phyloP scores from a whole-genome alignment of 2,329 filamentous ascomycete species.

The Colletotrichum eremochloae region DNA sequence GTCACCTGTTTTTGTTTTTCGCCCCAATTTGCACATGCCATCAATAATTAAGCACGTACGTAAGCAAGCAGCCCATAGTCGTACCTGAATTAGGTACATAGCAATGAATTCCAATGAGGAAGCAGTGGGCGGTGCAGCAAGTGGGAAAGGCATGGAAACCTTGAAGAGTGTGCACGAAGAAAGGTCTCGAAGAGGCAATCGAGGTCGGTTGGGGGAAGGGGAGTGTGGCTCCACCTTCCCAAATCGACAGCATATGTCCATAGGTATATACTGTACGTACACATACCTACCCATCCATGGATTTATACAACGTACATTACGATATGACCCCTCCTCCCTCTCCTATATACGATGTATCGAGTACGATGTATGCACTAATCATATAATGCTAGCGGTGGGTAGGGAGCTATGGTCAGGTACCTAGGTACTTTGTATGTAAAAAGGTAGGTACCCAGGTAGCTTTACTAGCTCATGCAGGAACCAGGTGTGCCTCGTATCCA shows the following conservation, averaged over 20 bases:
- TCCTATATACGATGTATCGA: too few relatives aligned
- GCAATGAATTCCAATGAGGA: neutral
- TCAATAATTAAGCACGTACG: neutral
- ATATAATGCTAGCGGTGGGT: too few relatives aligned
- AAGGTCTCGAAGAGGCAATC: constrained; percentile 27
- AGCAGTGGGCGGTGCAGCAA: constrained; percentile 7
- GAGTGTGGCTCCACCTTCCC: constrained; percentile 17
- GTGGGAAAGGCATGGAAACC: neutral
- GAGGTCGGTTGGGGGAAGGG: neutral
- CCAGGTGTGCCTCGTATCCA: constrained; percentile 30
- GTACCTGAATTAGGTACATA: too few relatives aligned
- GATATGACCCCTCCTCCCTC: too few relatives aligned
- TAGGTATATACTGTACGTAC: too few relatives aligned
- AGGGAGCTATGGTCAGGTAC: too few relatives aligned
- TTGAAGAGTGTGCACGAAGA: constrained; percentile 9
- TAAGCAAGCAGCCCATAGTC: too few relatives aligned
- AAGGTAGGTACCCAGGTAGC: too few relatives aligned
- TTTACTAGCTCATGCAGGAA: constrained; percentile 14
- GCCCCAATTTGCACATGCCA: neutral
- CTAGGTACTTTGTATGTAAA: too few relatives aligned
- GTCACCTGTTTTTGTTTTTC: neutral
- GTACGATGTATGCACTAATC: too few relatives aligned
- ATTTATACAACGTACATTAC: too few relatives aligned
- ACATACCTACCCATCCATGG: too few relatives aligned
- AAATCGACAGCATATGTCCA: neutral